Percentiles rank a stretch among this genome's conserved stretches.
Conservation (phyloP, 352 stramenopile genomes). For the Phytopythium mirpurense region DNA sequence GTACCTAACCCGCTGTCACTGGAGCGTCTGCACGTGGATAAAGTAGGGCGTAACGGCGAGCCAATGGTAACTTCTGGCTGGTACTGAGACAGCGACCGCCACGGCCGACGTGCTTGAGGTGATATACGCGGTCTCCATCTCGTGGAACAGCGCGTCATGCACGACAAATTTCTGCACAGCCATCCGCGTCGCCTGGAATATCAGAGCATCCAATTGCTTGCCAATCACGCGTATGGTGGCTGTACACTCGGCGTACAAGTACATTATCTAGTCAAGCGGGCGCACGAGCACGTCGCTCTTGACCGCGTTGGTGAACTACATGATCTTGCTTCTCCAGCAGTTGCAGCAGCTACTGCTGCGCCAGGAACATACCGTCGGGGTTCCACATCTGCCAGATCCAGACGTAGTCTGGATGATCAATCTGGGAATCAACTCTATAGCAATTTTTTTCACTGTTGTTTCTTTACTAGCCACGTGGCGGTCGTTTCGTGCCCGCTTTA, state of each 20-base stretch:
- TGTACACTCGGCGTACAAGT: slow-evolving; percentile 55
- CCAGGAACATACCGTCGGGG: no score
- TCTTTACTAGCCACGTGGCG: no score
- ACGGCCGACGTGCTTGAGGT: background rate
- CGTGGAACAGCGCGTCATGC: slow-evolving; percentile 53
- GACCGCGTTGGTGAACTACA: slow-evolving; percentile 67
- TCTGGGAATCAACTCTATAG: no score
- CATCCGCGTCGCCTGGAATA: slow-evolving; percentile 49
- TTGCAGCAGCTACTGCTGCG: slow-evolving; percentile 72
- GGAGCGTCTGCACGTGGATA: slow-evolving; percentile 65
- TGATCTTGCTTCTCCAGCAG: no score
- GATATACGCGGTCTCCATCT: slow-evolving; percentile 37
- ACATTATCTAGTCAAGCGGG: slow-evolving; percentile 70
- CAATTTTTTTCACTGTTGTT: no score
- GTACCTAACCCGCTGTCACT: slow-evolving; percentile 61
- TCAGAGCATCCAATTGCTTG: slow-evolving; percentile 39
- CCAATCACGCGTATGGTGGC: slow-evolving; percentile 48
- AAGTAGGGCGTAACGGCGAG: slow-evolving; percentile 70
- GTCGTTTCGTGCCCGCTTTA: no score
- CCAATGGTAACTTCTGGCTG: slow-evolving; percentile 76
- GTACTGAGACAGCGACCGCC: no score
- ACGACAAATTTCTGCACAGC: slow-evolving; percentile 53
- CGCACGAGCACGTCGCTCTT: slow-evolving; percentile 62
- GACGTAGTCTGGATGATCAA: no score
- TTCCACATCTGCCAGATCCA: no score